A percentile compares a stretch with the other conserved stretches of the same genome.
These are phyloP conservation scores for Serendipita sp. DNA, from an alignment of 768 basidiomycete species.

Conservation along the genomic window DNA sequence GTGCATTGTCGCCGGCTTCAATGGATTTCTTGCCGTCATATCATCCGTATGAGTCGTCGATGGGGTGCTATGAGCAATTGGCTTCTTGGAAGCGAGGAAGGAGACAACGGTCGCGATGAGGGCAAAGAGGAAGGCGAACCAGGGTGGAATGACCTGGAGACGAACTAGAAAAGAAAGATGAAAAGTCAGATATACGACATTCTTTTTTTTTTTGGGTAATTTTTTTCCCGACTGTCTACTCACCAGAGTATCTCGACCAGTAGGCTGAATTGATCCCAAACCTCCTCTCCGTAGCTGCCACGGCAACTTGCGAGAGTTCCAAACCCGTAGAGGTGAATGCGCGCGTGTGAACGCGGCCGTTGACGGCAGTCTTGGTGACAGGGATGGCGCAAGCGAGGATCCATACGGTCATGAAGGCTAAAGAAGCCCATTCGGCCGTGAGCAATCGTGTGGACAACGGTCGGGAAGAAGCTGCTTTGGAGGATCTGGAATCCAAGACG, in stretches of 20 bases:
- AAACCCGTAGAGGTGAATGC: slow-evolving; percentile 25
- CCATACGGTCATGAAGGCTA: slow-evolving; percentile 30
- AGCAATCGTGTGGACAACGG: slow-evolving; percentile 18
- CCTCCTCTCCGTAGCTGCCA: slow-evolving; percentile 24
- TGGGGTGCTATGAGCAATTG: background rate
- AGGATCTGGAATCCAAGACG: slow-evolving; percentile 12
- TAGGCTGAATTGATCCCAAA: slow-evolving; percentile 30
- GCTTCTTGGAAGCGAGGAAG: slow-evolving; percentile 18
- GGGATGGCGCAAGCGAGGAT: slow-evolving; percentile 35
- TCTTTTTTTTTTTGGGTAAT: background rate
- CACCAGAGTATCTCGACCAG: slow-evolving; percentile 32
- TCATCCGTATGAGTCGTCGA: background rate
- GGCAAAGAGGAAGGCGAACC: slow-evolving; percentile 32
- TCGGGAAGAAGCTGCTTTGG: background rate
- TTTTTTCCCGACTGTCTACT: slow-evolving; percentile 14
- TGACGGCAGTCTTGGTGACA: slow-evolving; percentile 32
- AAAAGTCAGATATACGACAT: background rate
- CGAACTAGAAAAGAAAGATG: slow-evolving; percentile 23
- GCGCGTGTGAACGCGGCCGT: slow-evolving; percentile 27
- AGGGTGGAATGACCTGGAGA: slow-evolving; percentile 35
- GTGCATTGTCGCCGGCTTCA: background rate
- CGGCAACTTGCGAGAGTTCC: slow-evolving; percentile 22
- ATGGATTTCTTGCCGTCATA: background rate
- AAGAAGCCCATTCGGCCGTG: slow-evolving; percentile 22
- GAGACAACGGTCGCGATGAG: slow-evolving; percentile 23